A percentile compares a stretch with the other conserved stretches of the same genome.
These are phyloP conservation scores for Trametes maxima DNA, from an alignment of 768 basidiomycete genomes.

Conservation along the genomic window DNA sequence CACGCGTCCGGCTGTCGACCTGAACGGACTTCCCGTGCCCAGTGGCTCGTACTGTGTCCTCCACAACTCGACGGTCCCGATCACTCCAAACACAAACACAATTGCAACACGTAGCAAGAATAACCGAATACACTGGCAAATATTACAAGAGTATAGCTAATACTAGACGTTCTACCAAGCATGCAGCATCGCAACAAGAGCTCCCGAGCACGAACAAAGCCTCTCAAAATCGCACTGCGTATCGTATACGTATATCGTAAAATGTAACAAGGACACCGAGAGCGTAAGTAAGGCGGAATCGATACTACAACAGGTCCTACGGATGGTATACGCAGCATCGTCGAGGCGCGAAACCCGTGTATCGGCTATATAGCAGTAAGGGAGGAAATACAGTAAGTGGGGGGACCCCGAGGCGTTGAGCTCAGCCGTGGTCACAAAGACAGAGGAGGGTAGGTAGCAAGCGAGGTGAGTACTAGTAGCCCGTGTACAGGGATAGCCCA, in stretches of 20 bases:
- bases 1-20: no score
- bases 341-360: background rate
- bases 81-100: no score
- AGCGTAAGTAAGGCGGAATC: background rate
- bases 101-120: no score
- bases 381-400: background rate
- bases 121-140: background rate
- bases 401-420: no score
- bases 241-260: background rate
- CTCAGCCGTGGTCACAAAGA: background rate
- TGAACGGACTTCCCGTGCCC: no score
- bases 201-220: no score
- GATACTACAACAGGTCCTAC: background rate
- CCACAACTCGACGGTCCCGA: no score
- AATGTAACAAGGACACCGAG: background rate
- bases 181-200: background rate
- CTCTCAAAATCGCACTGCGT: no score
- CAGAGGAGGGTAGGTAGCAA: background rate
- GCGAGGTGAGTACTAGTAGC: background rate
- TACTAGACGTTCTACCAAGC: background rate
- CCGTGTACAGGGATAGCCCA: no score
- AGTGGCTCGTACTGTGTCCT: no score
- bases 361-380: background rate
- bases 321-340: background rate
- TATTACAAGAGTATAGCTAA: background rate